Percentiles rank a stretch among this genome's conserved stretches.
These are phyloP conservation scores for Kalmusia sp. DNA, from an alignment of 2,329 filamentous ascomycete species.

Conservation along the genomic window DNA sequence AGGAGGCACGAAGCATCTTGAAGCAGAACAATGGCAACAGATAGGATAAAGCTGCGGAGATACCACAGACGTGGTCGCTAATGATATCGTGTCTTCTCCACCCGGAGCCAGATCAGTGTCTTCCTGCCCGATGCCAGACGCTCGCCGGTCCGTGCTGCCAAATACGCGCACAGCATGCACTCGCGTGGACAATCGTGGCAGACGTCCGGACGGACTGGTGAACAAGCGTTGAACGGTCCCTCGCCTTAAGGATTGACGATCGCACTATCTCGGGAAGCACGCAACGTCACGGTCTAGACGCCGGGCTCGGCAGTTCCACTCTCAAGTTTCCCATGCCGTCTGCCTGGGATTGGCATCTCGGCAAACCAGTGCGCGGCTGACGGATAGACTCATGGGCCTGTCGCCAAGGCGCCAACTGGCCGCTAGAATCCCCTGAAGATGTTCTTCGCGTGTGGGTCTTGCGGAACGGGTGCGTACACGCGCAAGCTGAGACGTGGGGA, in stretches of 20 bases:
- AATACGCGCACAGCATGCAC: constrained; percentile 2
- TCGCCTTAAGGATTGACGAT: background rate
- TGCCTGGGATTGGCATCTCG: constrained; percentile 22
- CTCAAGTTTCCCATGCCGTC: constrained; percentile 14
- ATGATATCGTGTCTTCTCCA: constrained; percentile 16
- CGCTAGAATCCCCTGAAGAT: constrained; percentile 30
- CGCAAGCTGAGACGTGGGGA: constrained; percentile 41
- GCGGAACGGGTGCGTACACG: constrained; percentile 32
- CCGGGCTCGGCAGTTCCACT: constrained; percentile 30
- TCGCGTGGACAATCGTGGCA: constrained; percentile 1
- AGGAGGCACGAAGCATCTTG: constrained; percentile 5
- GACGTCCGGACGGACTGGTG: background rate
- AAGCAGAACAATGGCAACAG: background rate
- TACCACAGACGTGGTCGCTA: constrained; percentile 9
- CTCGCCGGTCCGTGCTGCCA: constrained; percentile 20
- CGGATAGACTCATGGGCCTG: constrained; percentile 4
- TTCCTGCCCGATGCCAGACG: constrained; percentile 21
- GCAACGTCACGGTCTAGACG: constrained; percentile 26
- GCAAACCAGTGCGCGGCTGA: too few relatives aligned
- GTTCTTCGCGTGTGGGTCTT: constrained; percentile 29
- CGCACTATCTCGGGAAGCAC: background rate
- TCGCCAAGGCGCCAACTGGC: constrained; percentile 21
- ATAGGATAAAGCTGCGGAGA: background rate
- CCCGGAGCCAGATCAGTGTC: constrained; percentile 29
- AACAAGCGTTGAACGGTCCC: background rate